Evolutionary conservation across 139 green algal species (phyloP), one percentile per base, ranked within the genome.

Genomic region (Nannochloris sp.): DNA sequence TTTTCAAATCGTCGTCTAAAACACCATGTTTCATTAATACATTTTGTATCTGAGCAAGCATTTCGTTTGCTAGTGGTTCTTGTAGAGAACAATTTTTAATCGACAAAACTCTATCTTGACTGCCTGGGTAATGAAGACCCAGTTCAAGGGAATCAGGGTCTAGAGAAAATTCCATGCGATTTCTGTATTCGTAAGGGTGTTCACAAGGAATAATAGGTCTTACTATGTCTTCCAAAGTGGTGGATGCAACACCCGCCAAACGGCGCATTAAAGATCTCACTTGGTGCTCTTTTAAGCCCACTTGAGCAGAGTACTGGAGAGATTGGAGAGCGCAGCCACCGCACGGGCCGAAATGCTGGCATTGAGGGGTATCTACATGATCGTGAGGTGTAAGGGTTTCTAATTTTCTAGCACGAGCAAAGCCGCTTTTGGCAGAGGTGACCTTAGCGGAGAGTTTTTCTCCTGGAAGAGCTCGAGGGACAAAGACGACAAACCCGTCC

Each of bases 321-420:
- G 65, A 80, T 75, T 96, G 89, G 14, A 87, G 73, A n/a, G 55
- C 75, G 79, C 90, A 96, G 46, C 90, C 90, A 44, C 90, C 88
- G 67, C 89, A 96, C 0, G 61, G 42, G 2, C 72, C 77, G 60
- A 83, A 90, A 64, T 90, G 76, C 30, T 65, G 62, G 71, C 89
- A 96, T 25, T 31, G 67, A 0, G 89, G 65, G 33, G 66, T 35
- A 12, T 69, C 72, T 1, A 71, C 60, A 36, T 83, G 5, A 31
- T 39, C 8, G 46, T 82, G 77, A 3, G 76, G 67, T 1, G 29
- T 14, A 27, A 90, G 46, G 12, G 42, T 81, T 1, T 12, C 7
- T 10, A 88, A 25, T 68, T 93, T 95, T 19, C 38, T 25, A 36
- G 47, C 54, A 19, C 53, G 23, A 8, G 60, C 72, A 76, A 54